Conservation (phyloP, 805 yeast species). For the Dipodascopsis uninucleata region DNA sequence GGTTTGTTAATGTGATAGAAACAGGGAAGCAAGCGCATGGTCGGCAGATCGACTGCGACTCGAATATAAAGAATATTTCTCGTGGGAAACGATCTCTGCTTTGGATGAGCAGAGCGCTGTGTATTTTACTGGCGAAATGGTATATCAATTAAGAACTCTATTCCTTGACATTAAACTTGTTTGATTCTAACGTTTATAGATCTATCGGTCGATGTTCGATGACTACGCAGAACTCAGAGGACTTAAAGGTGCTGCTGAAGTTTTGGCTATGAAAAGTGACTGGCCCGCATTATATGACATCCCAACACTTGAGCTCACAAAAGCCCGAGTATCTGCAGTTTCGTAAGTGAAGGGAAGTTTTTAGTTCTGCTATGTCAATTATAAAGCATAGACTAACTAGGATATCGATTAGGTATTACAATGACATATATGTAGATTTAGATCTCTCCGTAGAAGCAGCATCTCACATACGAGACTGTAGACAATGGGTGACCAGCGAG, state of each 20-base stretch:
- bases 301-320: conserved; percentile 30
- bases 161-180: background rate
- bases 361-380: background rate
- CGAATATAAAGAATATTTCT: conserved; percentile 37
- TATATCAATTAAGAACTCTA: background rate
- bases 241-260: conserved; percentile 42
- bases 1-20: conserved; percentile 24
- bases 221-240: conserved; percentile 45
- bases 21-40: conserved; percentile 43
- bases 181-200: conserved; percentile 26
- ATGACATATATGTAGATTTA: conserved; percentile 44
- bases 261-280: conserved; percentile 30
- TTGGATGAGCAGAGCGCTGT: conserved; percentile 30
- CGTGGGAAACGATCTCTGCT: conserved; percentile 15
- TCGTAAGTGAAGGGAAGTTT: conserved; percentile 11
- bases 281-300: conserved; percentile 44
- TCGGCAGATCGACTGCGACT: conserved; percentile 41
- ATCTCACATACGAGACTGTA: conserved; percentile 37
- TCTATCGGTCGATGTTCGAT: conserved; percentile 48
- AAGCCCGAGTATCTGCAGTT: conserved; percentile 28
- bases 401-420: conserved; percentile 7
- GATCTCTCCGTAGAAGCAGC: conserved; percentile 40
- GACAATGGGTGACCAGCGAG: conserved; percentile 44
- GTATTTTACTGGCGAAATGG: conserved; percentile 54
- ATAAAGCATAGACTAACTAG: background rate